Percentiles rank a stretch among this genome's conserved stretches.
phyloP scores from a whole-genome alignment of 2,329 filamentous ascomycete species.

The Pleoardoris graminearum region DNA sequence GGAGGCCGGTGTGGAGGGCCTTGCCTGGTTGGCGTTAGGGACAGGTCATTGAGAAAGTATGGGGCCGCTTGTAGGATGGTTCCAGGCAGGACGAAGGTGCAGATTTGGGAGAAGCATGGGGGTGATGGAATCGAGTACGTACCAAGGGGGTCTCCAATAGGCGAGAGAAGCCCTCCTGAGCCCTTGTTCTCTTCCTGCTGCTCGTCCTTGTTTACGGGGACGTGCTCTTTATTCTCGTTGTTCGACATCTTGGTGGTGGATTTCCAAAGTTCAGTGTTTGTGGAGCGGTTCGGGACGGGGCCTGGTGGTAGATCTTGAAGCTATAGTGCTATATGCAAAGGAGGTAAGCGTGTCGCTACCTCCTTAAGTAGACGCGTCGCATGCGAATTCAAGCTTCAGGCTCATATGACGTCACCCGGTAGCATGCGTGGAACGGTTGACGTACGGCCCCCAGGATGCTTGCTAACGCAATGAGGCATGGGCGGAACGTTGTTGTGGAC shows the following conservation, averaged over 20 bases:
- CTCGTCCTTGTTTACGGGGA: slow-evolving; percentile 26
- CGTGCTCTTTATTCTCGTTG: slow-evolving; percentile 29
- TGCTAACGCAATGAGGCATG: background rate
- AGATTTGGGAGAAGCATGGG: no score
- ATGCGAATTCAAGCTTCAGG: slow-evolving; percentile 1
- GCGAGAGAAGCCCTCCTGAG: slow-evolving; percentile 33
- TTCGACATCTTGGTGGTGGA: slow-evolving; percentile 11
- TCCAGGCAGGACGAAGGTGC: no score
- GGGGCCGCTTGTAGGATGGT: no score
- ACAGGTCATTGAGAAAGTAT: no score
- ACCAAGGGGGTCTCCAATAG: slow-evolving; percentile 40
- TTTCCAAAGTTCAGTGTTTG: background rate
- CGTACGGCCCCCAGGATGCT: background rate
- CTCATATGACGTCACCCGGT: slow-evolving; percentile 6
- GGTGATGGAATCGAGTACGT: slow-evolving; percentile 6
- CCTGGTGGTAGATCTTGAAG: background rate
- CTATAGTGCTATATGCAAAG: background rate
- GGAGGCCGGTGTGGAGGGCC: slow-evolving; percentile 43
- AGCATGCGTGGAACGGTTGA: background rate
- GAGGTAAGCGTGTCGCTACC: background rate
- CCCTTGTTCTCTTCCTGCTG: slow-evolving; percentile 27
- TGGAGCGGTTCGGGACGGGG: background rate
- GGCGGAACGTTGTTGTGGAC: background rate
- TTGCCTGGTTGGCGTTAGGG: slow-evolving; percentile 28
- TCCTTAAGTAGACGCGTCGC: background rate